phyloP scores from a whole-genome alignment of 495 filamentous ascomycete genomes.

The Hypomontagnella monticulosa region DNA sequence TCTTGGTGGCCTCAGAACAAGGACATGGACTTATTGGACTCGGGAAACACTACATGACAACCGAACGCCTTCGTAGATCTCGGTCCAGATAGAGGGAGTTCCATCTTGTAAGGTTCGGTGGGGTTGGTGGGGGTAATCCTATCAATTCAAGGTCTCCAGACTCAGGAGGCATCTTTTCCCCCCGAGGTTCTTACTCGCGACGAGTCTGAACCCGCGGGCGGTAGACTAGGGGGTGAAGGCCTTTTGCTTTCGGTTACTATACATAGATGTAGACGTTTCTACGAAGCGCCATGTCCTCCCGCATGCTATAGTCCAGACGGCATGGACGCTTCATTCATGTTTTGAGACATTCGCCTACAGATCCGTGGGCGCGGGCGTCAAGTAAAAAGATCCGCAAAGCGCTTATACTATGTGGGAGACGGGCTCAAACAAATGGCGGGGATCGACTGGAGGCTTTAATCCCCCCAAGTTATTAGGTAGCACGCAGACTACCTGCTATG shows the following conservation, averaged over 20 bases:
- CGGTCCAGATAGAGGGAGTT: slow-evolving; percentile 38
- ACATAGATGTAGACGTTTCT: slow-evolving; percentile 7
- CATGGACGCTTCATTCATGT: slow-evolving; percentile 33
- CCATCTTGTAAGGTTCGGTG: slow-evolving; percentile 30
- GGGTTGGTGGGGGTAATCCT: slow-evolving; percentile 39
- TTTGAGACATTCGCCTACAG: slow-evolving; percentile 37
- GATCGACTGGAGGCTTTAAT: slow-evolving; percentile 38
- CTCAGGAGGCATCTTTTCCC: slow-evolving; percentile 23
- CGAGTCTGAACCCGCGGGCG: slow-evolving; percentile 11
- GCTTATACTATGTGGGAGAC: slow-evolving; percentile 17
- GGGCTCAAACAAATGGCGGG: slow-evolving; percentile 29
- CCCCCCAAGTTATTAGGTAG: slow-evolving; percentile 27
- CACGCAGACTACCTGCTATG: not conserved
- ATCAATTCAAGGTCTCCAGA: slow-evolving; percentile 23
- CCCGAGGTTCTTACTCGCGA: slow-evolving; percentile 16
- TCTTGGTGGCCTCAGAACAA: slow-evolving; percentile 28
- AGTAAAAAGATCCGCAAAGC: slow-evolving; percentile 34
- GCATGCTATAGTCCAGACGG: slow-evolving; percentile 10
- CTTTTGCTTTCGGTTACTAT: slow-evolving; percentile 11
- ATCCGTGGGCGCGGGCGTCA: slow-evolving; percentile 7
- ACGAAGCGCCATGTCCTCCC: slow-evolving; percentile 35
- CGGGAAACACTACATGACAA: slow-evolving; percentile 39
- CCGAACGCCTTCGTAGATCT: slow-evolving; percentile 42
- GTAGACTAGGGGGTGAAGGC: slow-evolving; percentile 24
- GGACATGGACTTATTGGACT: slow-evolving; percentile 34